phyloP scores from a whole-genome alignment of 352 stramenopile species.

The Pythium grandisporangium region DNA sequence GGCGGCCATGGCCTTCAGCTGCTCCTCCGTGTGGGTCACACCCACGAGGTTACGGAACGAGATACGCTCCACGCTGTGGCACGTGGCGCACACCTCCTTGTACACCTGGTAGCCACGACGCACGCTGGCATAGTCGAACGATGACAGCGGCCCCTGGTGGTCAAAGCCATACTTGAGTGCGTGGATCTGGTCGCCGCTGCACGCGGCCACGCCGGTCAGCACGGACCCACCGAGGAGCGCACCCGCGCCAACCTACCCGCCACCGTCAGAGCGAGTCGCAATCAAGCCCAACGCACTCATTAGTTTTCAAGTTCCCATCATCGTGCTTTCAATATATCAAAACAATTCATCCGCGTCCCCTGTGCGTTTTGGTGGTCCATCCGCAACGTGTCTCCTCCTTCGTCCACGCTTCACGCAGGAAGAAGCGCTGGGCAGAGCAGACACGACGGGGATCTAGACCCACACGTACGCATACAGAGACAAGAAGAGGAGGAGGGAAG shows the following conservation, averaged over 20 bases:
- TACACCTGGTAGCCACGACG: constrained; percentile 99
- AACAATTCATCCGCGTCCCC: too few relatives aligned
- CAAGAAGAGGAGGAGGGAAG: too few relatives aligned
- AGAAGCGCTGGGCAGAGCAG: too few relatives aligned
- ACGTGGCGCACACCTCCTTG: constrained; percentile 97
- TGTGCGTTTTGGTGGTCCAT: constrained; percentile 77
- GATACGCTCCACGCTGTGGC: constrained; percentile 95
- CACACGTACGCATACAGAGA: too few relatives aligned
- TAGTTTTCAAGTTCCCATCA: too few relatives aligned
- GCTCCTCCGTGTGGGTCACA: constrained; percentile 92
- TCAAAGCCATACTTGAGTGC: constrained; percentile 85
- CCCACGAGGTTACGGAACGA: constrained; percentile 97
- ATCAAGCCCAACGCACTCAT: too few relatives aligned
- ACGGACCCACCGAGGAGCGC: constrained; percentile 66
- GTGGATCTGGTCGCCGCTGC: constrained; percentile 83
- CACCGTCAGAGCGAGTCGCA: constrained; percentile 4
- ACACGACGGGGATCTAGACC: too few relatives aligned
- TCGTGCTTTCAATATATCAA: too few relatives aligned
- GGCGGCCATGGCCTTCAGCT: constrained; percentile 87
- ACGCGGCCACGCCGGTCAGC: constrained; percentile 69
- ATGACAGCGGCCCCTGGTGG: constrained; percentile 76
- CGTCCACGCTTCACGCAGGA: too few relatives aligned
- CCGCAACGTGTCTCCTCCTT: too few relatives aligned
- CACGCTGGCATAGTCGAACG: constrained; percentile 90
- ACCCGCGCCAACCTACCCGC: constrained; percentile 47